phyloP scores from a whole-genome alignment of 176 grass and related monocot genomes.

The Oryza officinalis region DNA sequence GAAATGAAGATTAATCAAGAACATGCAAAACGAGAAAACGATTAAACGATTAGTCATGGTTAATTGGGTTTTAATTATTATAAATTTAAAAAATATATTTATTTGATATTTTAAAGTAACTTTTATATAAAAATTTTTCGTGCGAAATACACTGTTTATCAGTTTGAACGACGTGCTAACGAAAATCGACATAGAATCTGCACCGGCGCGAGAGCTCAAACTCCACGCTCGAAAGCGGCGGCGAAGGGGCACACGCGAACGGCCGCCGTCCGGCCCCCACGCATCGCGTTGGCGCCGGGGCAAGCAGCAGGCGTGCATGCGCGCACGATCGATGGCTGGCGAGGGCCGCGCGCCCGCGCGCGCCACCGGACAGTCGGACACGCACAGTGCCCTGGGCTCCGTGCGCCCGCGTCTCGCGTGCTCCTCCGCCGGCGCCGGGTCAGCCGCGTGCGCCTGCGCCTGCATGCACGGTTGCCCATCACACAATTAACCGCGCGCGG shows the following conservation, averaged over 20 bases:
- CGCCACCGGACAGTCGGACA: not conserved
- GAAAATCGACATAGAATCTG: no score
- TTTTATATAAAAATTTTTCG: no score
- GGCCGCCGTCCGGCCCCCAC: not conserved
- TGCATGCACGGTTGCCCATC: not conserved
- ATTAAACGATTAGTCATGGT: no score
- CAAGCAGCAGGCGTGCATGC: constrained; percentile 6
- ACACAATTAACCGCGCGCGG: no score
- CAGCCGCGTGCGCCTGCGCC: not conserved
- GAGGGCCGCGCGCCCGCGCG: not conserved
- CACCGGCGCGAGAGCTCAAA: not conserved
- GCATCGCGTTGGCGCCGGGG: not conserved
- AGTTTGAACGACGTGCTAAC: no score
- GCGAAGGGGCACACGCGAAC: not conserved
- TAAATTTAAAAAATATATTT: no score
- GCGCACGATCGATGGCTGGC: not conserved
- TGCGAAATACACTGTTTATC: no score
- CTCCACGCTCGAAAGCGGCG: not conserved
- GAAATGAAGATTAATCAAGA: no score
- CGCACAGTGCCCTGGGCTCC: not conserved
- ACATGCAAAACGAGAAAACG: no score
- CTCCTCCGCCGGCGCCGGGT: constrained; percentile 34
- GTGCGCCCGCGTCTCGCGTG: not conserved
- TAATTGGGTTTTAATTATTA: no score
- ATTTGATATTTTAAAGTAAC: no score